phyloP scores from a whole-genome alignment of 2,329 filamentous ascomycete species.

The Diaporthe sp. region DNA sequence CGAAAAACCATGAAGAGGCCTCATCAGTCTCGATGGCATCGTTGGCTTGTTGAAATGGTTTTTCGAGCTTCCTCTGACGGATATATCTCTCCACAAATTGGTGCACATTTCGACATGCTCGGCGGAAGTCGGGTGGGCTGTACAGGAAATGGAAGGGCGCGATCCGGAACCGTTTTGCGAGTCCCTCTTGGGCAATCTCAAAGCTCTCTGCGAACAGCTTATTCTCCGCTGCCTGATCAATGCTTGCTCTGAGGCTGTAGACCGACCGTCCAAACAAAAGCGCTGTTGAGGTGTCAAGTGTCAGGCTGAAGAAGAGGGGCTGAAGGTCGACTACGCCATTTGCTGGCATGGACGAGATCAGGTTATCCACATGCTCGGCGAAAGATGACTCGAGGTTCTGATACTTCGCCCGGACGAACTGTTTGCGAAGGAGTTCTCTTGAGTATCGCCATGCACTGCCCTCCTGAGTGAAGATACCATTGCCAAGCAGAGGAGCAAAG shows the following conservation, averaged over 20 bases:
- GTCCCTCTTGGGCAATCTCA: background rate
- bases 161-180: background rate
- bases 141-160: background rate
- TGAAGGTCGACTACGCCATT: slow-evolving; percentile 6
- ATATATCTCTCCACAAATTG: background rate
- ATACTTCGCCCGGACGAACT: slow-evolving; percentile 41
- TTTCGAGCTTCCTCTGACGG: background rate
- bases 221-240: background rate
- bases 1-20: background rate
- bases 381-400: background rate
- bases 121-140: background rate
- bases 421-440: slow-evolving; percentile 48
- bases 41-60: background rate
- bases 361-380: background rate
- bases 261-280: background rate
- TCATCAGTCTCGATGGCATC: background rate
- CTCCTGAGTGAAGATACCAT: slow-evolving; percentile 52
- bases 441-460: slow-evolving; percentile 50
- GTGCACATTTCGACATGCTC: background rate
- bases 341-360: background rate
- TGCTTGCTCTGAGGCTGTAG: background rate
- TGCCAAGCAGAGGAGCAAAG: slow-evolving; percentile 47
- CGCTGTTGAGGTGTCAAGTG: background rate
- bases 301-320: slow-evolving; percentile 13
- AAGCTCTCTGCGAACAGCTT: background rate